Evolutionary conservation across 345 rosid genomes (phyloP).

Genomic region (Eucalyptus fibrosa): DNA sequence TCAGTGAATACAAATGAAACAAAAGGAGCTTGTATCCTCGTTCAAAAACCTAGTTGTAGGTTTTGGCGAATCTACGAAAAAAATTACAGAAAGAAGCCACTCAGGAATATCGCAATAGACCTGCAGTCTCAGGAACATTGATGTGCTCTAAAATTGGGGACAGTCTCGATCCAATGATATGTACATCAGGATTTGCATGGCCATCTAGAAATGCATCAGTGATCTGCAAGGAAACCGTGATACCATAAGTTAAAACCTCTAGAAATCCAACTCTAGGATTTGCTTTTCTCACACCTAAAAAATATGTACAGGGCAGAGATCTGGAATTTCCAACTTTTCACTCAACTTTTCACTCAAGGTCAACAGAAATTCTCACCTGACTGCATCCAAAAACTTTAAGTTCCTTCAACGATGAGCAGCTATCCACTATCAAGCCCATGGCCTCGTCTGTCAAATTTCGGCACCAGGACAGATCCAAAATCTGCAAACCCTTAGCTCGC

Average conservation of each 20-base stretch:
- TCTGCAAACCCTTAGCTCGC: constrained; percentile 28
- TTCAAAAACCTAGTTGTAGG: background rate
- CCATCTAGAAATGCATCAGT: constrained; percentile 52
- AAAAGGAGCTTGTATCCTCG: background rate
- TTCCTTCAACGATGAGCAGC: constrained; percentile 51
- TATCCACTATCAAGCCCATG: constrained; percentile 75
- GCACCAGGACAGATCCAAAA: constrained; percentile 81
- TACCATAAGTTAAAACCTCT: background rate
- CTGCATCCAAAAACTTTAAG: constrained; percentile 81
- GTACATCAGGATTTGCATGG: constrained; percentile 55
- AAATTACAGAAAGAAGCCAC: background rate
- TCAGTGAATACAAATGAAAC: background rate
- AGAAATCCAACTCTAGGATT: background rate
- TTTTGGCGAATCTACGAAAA: background rate
- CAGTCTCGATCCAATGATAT: constrained; percentile 59
- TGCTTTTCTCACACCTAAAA: background rate
- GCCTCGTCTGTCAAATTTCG: constrained; percentile 53
- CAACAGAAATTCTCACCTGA: constrained; percentile 32
- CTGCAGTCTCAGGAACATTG: background rate
- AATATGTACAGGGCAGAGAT: background rate
- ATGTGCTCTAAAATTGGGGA: constrained; percentile 28
- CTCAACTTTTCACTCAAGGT: background rate
- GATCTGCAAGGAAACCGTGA: constrained; percentile 29
- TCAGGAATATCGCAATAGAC: background rate
- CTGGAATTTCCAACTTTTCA: background rate